Evolutionary conservation across 1,284 basidiomycete species (phyloP).

Genomic region (Pseudozyma sp.): DNA sequence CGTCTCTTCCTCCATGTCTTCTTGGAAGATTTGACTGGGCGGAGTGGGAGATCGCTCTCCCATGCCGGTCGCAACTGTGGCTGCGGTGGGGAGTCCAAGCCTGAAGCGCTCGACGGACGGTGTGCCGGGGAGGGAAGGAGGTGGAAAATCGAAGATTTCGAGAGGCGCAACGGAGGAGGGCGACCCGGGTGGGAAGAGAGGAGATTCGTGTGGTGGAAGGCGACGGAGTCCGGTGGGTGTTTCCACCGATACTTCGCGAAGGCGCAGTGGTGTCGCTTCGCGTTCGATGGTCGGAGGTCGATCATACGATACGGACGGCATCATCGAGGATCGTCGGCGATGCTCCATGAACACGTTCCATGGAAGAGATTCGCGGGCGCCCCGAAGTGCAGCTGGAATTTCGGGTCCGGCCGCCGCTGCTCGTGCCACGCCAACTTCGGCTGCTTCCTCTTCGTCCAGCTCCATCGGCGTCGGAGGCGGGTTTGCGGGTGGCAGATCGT

Average conservation of each 20-base stretch:
- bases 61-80: background rate
- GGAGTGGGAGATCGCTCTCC: slow-evolving; percentile 15
- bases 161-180: slow-evolving; percentile 26
- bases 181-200: slow-evolving; percentile 16
- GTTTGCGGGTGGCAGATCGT: slow-evolving; percentile 12
- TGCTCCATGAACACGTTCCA: slow-evolving; percentile 47
- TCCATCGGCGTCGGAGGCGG: slow-evolving; percentile 34
- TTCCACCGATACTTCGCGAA: slow-evolving; percentile 33
- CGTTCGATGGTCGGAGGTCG: slow-evolving; percentile 23
- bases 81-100: slow-evolving; percentile 20
- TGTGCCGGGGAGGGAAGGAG: slow-evolving; percentile 11
- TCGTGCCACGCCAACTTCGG: slow-evolving; percentile 32
- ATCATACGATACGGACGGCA: slow-evolving; percentile 41
- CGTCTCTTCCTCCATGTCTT: slow-evolving; percentile 41
- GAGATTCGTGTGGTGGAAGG: slow-evolving; percentile 18
- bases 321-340: slow-evolving; percentile 40
- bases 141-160: slow-evolving; percentile 22
- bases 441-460: slow-evolving; percentile 12
- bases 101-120: slow-evolving; percentile 16
- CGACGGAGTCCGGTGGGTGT: slow-evolving; percentile 43
- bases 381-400: slow-evolving; percentile 26
- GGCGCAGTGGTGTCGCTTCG: slow-evolving; percentile 27
- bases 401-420: slow-evolving; percentile 13
- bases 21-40: slow-evolving; percentile 16
- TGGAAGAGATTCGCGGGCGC: slow-evolving; percentile 34